Base-by-base conservation (phyloP, 2,329 filamentous ascomycete species). In the Pyrenochaeta sp. region DNA sequence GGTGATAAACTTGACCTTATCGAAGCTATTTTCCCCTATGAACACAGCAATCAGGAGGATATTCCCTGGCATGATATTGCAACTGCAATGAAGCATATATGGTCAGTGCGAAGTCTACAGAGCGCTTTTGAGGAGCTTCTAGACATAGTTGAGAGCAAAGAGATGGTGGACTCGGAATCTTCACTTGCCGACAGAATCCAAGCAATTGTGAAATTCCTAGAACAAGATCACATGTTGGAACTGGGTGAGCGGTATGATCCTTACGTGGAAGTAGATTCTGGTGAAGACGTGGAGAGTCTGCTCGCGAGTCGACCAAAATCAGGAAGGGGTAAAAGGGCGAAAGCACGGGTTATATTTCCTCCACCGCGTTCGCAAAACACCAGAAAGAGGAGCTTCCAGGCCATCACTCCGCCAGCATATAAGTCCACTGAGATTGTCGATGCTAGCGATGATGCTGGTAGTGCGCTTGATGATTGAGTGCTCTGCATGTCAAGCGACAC, bases 1-100 rank as follows among this genome's bases (percentile, higher is more conserved):
- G 74, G 74, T 15, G 74, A 77, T 50, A 70, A 70, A 30, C 68
- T 68, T 43, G 69, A 74, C 37, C 59, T 74, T 3, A 53, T 76
- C 61, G 69, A 9, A 57, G 74, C 42, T 57, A 60, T 74, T 55
- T 34, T 43, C 37, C 23, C 51, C 6, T 24, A 37, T 2, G 55
- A 63, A 14, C 26, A 35, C 11, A 40, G 38, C 9, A 38, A 60
- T 7, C 55, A 68, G 20, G 67, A 71, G n/a, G 61, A 61, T n/a
- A 65, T 72, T 6, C 43, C 67, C 10, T 74, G 72, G 71, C 60
- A 51, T 4, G 47, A 47, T 14, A 17, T 53, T 3, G 44, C 36
- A 6, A 20, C 42, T 19, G 27, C 15, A 4, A 39, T 37, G 50
- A 22, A 35, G 5, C 42, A 43, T 1, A 27, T 20, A 3, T 61